phyloP scores from a whole-genome alignment of 2,329 filamentous ascomycete genomes.

The Chaetomiaceae sp. region DNA sequence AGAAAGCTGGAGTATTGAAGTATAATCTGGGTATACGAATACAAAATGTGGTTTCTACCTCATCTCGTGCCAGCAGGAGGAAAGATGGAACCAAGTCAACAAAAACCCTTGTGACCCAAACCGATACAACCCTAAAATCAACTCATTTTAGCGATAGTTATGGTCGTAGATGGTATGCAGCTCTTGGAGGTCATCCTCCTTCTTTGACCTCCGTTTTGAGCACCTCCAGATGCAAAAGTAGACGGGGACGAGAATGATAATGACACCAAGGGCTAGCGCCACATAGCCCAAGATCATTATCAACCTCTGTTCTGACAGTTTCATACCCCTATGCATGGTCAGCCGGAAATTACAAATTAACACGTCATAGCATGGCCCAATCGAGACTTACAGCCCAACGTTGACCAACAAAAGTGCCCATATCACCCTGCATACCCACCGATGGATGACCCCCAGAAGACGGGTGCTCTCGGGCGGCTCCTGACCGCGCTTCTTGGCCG shows the following conservation, averaged over 20 bases:
- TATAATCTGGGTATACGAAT: no score
- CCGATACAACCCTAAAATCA: no score
- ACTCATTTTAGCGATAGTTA: slow-evolving; percentile 1
- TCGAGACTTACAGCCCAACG: slow-evolving; percentile 26
- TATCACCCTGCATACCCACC: slow-evolving; percentile 23
- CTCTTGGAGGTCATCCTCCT: slow-evolving; percentile 19
- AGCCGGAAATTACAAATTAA: neutral
- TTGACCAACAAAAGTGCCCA: slow-evolving; percentile 28
- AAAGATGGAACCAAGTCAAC: no score
- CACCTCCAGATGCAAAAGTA: slow-evolving; percentile 25
- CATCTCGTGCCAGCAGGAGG: no score
- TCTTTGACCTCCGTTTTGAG: slow-evolving; percentile 13
- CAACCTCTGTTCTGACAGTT: slow-evolving; percentile 20
- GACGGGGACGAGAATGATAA: slow-evolving; percentile 22
- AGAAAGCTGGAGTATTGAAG: no score
- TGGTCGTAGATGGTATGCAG: slow-evolving; percentile 24
- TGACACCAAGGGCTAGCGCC: slow-evolving; percentile 21
- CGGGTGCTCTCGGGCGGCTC: slow-evolving; percentile 15
- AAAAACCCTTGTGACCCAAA: no score
- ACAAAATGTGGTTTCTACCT: no score
- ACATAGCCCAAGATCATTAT: slow-evolving; percentile 25
- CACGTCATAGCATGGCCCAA: neutral
- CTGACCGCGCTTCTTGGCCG: slow-evolving; percentile 18
- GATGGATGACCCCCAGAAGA: slow-evolving; percentile 19
- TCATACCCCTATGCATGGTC: slow-evolving; percentile 22